Percentiles rank a stretch among this genome's conserved stretches.
phyloP scores from a whole-genome alignment of 768 basidiomycete species.

The Russula virescens region DNA sequence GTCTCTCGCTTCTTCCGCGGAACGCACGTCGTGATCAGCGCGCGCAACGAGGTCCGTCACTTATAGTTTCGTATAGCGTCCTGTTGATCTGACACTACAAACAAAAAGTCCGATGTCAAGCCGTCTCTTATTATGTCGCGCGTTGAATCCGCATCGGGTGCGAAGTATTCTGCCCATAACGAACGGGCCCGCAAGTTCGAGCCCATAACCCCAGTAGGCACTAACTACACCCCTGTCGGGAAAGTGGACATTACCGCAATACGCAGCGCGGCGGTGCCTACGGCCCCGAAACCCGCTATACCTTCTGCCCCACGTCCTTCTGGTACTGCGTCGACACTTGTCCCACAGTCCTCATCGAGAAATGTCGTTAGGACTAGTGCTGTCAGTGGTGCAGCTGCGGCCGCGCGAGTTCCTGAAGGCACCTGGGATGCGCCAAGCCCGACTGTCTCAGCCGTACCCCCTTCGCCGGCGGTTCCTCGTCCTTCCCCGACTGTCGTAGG shows the following conservation, averaged over 20 bases:
- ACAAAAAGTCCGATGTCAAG: constrained; percentile 66
- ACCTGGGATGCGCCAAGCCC: constrained; percentile 54
- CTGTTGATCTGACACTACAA: not conserved
- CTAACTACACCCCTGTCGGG: constrained; percentile 70
- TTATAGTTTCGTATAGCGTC: not conserved
- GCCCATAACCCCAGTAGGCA: constrained; percentile 78
- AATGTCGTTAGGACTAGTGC: constrained; percentile 23
- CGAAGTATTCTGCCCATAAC: constrained; percentile 81
- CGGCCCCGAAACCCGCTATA: constrained; percentile 21
- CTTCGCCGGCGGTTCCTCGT: constrained; percentile 32
- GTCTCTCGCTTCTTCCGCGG: constrained; percentile 77
- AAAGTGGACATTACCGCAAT: constrained; percentile 62
- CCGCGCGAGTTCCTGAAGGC: constrained; percentile 41
- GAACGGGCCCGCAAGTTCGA: constrained; percentile 68
- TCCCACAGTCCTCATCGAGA: constrained; percentile 38
- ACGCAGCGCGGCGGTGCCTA: constrained; percentile 29
- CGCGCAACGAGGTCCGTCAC: constrained; percentile 70
- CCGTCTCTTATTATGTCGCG: constrained; percentile 78
- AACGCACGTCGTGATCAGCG: constrained; percentile 79
- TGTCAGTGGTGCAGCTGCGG: constrained; percentile 33
- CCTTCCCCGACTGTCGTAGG: constrained; percentile 34
- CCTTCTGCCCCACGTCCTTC: constrained; percentile 37
- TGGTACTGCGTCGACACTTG: constrained; percentile 34
- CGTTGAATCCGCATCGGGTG: constrained; percentile 85
- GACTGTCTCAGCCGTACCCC: constrained; percentile 30